phyloP scores from a whole-genome alignment of 2,329 filamentous ascomycete species.

The Amylocarpus encephaloides region DNA sequence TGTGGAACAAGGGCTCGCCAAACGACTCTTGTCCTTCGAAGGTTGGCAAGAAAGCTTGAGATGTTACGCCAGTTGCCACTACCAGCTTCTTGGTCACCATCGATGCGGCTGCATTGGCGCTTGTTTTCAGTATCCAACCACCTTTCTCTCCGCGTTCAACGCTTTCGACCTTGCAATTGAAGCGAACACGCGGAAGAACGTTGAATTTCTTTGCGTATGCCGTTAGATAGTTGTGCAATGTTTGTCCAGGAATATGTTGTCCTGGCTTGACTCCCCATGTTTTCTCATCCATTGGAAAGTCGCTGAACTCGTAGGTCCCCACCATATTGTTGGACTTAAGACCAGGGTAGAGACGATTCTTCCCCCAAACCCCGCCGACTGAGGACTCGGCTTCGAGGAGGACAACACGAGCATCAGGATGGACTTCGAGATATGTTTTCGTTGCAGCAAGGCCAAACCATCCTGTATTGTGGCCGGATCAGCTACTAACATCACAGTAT shows the following conservation, averaged over 20 bases:
- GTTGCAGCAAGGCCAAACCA: conserved; percentile 53
- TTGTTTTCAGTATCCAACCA: conserved; percentile 37
- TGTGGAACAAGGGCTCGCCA: conserved; percentile 42
- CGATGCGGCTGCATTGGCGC: conserved; percentile 9
- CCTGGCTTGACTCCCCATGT: conserved; percentile 43
- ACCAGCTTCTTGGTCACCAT: conserved; percentile 42
- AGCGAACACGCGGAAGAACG: conserved; percentile 41
- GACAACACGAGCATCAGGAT: conserved; percentile 49
- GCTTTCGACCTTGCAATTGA: conserved; percentile 44
- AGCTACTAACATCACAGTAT: neutral
- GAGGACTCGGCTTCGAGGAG: conserved; percentile 52
- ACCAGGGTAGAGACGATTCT: conserved; percentile 59
- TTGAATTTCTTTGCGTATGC: conserved; percentile 49
- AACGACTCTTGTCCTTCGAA: conserved; percentile 43
- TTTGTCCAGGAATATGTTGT: conserved; percentile 52
- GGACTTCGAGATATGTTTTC: conserved; percentile 53
- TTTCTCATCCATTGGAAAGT: conserved; percentile 61
- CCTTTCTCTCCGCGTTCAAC: conserved; percentile 38
- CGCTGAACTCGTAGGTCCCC: conserved; percentile 66
- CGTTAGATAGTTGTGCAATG: conserved; percentile 50
- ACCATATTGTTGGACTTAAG: conserved; percentile 70
- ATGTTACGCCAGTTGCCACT: conserved; percentile 50
- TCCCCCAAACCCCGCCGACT: conserved; percentile 65
- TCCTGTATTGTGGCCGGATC: conserved; percentile 19
- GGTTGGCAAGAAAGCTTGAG: conserved; percentile 41